These are phyloP conservation scores for Decorospora gaudefroyi DNA, from an alignment of 2,329 filamentous ascomycete species.

Conservation along the genomic window DNA sequence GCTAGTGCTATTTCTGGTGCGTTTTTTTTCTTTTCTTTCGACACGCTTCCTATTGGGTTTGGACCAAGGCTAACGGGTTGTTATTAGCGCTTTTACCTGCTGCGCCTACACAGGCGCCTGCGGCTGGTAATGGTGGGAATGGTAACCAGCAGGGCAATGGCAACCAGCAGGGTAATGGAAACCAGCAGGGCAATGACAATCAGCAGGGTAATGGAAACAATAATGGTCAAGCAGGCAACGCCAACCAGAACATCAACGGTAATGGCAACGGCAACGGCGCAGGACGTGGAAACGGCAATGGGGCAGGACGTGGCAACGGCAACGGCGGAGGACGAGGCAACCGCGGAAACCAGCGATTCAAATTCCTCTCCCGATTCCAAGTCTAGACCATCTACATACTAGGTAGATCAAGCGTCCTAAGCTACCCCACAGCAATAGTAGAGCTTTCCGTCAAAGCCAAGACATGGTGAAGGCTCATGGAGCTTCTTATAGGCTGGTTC, in stretches of 20 bases:
- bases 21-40: slow-evolving; percentile 20
- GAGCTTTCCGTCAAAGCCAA: too few species aligned
- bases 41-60: slow-evolving; percentile 20
- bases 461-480: too few species aligned
- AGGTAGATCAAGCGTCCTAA: too few species aligned
- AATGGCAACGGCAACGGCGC: neutral
- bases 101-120: slow-evolving; percentile 15
- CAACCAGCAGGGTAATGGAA: slow-evolving; percentile 11
- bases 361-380: too few species aligned
- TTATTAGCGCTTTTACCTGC: slow-evolving; percentile 18
- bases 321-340: too few species aligned
- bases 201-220: slow-evolving; percentile 13
- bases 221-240: slow-evolving; percentile 7
- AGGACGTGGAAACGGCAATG: neutral
- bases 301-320: too few species aligned
- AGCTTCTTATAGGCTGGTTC: too few species aligned
- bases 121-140: slow-evolving; percentile 20
- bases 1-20: slow-evolving; percentile 50
- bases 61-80: too few species aligned
- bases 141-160: slow-evolving; percentile 8
- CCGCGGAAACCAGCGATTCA: too few species aligned
- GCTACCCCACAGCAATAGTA: too few species aligned
- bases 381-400: too few species aligned
- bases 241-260: neutral
- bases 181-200: slow-evolving; percentile 9